Percentiles rank a stretch among this genome's conserved stretches.
These are phyloP conservation scores for Myriosclerotinia duriaeana DNA, from an alignment of 2,329 filamentous ascomycete species.

Conservation along the genomic window DNA sequence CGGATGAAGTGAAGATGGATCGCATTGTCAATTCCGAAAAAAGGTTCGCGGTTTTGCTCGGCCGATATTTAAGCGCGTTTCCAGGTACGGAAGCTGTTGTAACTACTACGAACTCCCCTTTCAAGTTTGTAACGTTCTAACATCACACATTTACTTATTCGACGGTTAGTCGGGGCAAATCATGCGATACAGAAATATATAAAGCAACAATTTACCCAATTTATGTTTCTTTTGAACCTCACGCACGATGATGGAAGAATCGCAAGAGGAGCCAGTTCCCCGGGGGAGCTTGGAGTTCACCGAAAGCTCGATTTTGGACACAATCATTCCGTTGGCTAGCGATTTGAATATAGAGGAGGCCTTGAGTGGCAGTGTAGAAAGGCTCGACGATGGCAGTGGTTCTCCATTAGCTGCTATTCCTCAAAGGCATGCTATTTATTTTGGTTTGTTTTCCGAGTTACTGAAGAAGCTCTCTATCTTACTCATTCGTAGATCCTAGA, in stretches of 20 bases:
- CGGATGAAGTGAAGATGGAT: conserved; percentile 1
- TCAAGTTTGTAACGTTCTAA: conserved; percentile 5
- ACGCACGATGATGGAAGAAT: conserved; percentile 37
- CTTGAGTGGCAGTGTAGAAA: conserved; percentile 48
- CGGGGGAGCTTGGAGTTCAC: conserved; percentile 49
- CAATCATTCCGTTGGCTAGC: conserved; percentile 59
- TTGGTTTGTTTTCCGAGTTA: conserved; percentile 56
- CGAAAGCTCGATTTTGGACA: conserved; percentile 59
- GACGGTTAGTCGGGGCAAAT: neutral
- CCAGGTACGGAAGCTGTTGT: neutral
- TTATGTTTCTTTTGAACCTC: conserved; percentile 2
- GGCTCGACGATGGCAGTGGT: conserved; percentile 39
- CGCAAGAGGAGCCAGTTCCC: conserved; percentile 39
- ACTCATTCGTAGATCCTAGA: conserved; percentile 60
- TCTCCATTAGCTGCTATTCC: conserved; percentile 56
- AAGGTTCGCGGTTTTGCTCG: conserved; percentile 21
- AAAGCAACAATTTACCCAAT: neutral
- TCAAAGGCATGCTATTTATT: conserved; percentile 66
- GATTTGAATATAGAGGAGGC: conserved; percentile 54
- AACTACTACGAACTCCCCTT: neutral
- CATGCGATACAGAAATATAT: conserved; percentile 10
- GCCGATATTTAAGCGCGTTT: conserved; percentile 22
- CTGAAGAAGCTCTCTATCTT: conserved; percentile 43
- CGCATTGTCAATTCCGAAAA: conserved; percentile 18
- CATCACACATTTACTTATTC: neutral